Evolutionary conservation across 2,329 filamentous ascomycete species (phyloP).

Genomic region (Fusarium poae): DNA sequence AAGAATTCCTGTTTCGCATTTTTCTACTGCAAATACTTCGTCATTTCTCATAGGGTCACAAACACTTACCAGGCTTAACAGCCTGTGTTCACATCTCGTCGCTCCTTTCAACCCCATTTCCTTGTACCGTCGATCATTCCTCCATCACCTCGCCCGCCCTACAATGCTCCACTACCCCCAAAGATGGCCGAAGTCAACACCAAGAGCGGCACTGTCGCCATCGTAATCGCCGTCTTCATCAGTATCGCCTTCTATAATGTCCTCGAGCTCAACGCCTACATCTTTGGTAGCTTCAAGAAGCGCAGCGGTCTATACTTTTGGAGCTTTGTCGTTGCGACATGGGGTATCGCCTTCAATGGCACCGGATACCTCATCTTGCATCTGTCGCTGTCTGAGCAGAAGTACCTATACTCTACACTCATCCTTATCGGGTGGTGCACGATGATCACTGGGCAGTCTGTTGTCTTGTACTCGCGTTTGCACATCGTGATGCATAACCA

Average conservation of each 20-base stretch:
- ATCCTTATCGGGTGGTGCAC: constrained; percentile 52
- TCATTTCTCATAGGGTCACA: neutral
- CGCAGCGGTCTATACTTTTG: constrained; percentile 55
- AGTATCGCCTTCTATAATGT: constrained; percentile 52
- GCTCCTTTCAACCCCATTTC: neutral
- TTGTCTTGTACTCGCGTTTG: constrained; percentile 73
- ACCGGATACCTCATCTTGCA: constrained; percentile 61
- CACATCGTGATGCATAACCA: constrained; percentile 69
- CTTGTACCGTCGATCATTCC: neutral
- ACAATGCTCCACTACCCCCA: constrained; percentile 1
- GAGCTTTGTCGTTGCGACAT: constrained; percentile 53
- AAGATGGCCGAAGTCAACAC: constrained; percentile 22
- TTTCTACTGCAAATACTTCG: neutral
- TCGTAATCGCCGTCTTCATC: constrained; percentile 44
- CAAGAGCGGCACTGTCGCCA: constrained; percentile 34
- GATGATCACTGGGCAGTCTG: constrained; percentile 72
- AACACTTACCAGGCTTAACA: neutral
- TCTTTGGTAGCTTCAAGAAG: constrained; percentile 52
- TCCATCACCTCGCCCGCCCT: neutral
- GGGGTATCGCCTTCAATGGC: constrained; percentile 55
- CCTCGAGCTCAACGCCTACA: constrained; percentile 52
- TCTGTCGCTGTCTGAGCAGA: constrained; percentile 16
- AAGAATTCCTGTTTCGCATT: neutral
- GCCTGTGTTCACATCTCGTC: neutral
- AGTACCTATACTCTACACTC: constrained; percentile 45